These are phyloP conservation scores for Artomyces pyxidatus DNA, from an alignment of 768 basidiomycete species.

Conservation along the genomic window DNA sequence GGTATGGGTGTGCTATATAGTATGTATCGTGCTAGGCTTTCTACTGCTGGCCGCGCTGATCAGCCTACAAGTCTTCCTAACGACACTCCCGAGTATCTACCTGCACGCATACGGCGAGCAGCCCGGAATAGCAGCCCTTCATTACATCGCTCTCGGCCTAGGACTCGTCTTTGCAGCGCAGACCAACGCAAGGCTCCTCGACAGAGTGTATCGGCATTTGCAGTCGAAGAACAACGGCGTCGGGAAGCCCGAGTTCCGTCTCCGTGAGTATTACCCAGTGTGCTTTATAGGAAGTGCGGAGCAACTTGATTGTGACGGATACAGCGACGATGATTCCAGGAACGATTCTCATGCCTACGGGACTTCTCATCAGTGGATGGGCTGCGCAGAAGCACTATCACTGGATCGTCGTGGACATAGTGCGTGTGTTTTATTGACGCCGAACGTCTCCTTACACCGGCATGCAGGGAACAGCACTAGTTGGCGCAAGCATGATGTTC, in stretches of 20 bases:
- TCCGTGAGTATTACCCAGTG: constrained; percentile 27
- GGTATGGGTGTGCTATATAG: constrained; percentile 38
- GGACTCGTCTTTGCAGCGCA: constrained; percentile 45
- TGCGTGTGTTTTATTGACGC: constrained; percentile 16
- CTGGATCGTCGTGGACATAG: constrained; percentile 69
- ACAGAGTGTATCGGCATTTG: constrained; percentile 44
- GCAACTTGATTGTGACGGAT: no score
- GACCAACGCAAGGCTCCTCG: constrained; percentile 48
- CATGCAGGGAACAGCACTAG: constrained; percentile 45
- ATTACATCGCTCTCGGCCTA: constrained; percentile 65
- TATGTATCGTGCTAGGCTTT: no score
- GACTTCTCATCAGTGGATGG: constrained; percentile 68
- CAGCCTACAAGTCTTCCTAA: constrained; percentile 57
- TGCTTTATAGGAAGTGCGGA: no score
- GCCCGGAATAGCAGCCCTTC: constrained; percentile 52
- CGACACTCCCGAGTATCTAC: constrained; percentile 56
- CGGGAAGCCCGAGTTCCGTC: constrained; percentile 47
- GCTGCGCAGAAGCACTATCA: constrained; percentile 44
- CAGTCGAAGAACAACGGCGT: constrained; percentile 44
- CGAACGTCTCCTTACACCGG: not conserved
- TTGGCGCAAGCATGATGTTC: constrained; percentile 52
- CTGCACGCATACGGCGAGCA: constrained; percentile 42
- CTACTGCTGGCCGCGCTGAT: no score
- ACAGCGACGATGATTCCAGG: constrained; percentile 54
- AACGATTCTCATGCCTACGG: constrained; percentile 52